These are phyloP conservation scores for Fragilaria crotonensis DNA, from an alignment of 108 stramenopile species.

Conservation along the genomic window DNA sequence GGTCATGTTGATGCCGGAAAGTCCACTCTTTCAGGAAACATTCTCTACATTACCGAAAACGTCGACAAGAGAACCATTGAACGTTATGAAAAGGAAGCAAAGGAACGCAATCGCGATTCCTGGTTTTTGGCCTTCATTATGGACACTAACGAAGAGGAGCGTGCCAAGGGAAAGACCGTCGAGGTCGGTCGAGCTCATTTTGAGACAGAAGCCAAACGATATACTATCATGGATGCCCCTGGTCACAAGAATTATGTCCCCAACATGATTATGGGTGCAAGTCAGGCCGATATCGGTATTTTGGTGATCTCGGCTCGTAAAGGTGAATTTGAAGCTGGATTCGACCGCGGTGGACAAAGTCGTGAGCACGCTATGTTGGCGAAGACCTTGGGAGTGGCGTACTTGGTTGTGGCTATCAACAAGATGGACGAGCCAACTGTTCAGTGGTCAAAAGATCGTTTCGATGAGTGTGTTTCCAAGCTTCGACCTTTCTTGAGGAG, in stretches of 20 bases:
- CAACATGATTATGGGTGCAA: slow-evolving; percentile 98
- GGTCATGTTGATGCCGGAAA: slow-evolving; percentile 99
- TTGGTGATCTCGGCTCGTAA: slow-evolving; percentile 98
- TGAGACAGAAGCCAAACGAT: slow-evolving; percentile 89
- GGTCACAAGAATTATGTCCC: slow-evolving; percentile 99
- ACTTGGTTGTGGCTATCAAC: slow-evolving; percentile 97
- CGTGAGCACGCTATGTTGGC: slow-evolving; percentile 99
- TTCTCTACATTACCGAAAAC: slow-evolving; percentile 95
- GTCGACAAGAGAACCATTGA: slow-evolving; percentile 99
- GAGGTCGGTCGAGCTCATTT: slow-evolving; percentile 98
- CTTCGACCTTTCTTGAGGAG: slow-evolving; percentile 94
- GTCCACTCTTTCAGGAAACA: slow-evolving; percentile 95
- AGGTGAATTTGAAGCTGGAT: slow-evolving; percentile 98
- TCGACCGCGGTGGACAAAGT: slow-evolving; percentile 98
- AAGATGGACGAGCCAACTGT: slow-evolving; percentile 99
- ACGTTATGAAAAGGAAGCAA: slow-evolving; percentile 96
- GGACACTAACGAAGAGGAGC: slow-evolving; percentile 99
- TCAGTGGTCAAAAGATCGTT: slow-evolving; percentile 89
- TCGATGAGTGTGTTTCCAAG: slow-evolving; percentile 92
- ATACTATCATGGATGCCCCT: slow-evolving; percentile 99
- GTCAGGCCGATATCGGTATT: slow-evolving; percentile 97
- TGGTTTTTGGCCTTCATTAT: slow-evolving; percentile 99
- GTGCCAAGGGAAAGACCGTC: slow-evolving; percentile 99
- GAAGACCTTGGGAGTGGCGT: slow-evolving; percentile 95
- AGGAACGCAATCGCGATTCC: slow-evolving; percentile 98